Conservation (phyloP, 129 eudicot species). For the Arctium minus region DNA sequence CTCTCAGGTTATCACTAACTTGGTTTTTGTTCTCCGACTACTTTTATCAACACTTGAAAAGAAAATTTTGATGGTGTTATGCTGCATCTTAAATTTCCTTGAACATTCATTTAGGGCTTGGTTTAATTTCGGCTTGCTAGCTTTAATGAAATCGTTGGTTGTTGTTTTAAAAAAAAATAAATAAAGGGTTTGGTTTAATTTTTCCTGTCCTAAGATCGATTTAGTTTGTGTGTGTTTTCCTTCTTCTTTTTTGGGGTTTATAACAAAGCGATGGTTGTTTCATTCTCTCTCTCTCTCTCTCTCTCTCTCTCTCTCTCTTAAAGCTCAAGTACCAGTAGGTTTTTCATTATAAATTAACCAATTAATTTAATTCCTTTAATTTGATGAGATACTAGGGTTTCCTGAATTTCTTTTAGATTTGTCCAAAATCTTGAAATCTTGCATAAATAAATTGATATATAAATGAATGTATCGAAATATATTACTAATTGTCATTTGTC, state of each 20-base stretch:
- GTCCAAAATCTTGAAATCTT: background rate
- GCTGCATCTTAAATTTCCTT: background rate
- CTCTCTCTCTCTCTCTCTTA: too few species aligned
- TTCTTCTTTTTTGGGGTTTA: too few species aligned
- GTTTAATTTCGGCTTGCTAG: background rate
- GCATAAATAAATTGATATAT: background rate
- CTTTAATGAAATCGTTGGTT: too few species aligned
- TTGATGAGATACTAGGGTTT: slow-evolving; percentile 21
- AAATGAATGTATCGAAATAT: slow-evolving; percentile 1
- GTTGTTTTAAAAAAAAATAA: too few species aligned
- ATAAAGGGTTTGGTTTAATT: background rate
- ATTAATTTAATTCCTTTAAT: background rate
- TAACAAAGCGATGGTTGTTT: too few species aligned
- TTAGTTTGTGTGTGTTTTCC: background rate
- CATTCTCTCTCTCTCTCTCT: too few species aligned
- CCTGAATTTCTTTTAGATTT: background rate
- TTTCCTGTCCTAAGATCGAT: background rate
- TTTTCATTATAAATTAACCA: too few species aligned
- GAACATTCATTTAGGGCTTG: background rate
- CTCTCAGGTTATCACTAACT: slow-evolving; percentile 28
- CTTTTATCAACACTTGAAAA: background rate
- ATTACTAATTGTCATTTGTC: background rate
- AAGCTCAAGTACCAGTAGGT: too few species aligned
- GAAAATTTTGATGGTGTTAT: background rate
- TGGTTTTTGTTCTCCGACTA: background rate